Base-by-base conservation (phyloP, 2,329 filamentous ascomycete genomes). In the Colletotrichum navitas region DNA sequence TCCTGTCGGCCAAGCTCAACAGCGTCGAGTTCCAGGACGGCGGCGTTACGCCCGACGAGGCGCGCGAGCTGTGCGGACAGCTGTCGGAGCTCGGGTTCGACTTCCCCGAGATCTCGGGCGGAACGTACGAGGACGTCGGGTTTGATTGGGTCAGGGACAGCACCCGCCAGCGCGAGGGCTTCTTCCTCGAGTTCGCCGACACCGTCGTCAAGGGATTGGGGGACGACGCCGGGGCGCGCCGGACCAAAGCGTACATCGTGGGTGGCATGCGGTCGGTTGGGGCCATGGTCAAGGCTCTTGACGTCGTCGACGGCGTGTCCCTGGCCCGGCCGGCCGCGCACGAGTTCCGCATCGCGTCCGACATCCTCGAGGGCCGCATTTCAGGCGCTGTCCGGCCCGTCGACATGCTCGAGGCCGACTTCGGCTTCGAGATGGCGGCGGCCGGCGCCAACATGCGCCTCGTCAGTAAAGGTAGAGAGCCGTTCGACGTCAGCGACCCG, bases 161-260 rank as follows among this genome's bases (percentile, higher is more conserved):
- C 14, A 90, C 87, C 11, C 83, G 82, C 77, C 85, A 86, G 78
- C 81, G 87, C 3, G 88, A 90, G 75, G 84, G 86, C 2, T 90
- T 89, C 82, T 91, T 90, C 83, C 76, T 90, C 51, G 87, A 90
- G 5, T 90, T 89, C 71, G 89, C 89, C 0, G 84, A 90, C 68
- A 76, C 79, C 70, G 85, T 91, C 77, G 80, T 85, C 34, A 80
- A 80, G 0, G 74, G 76, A 8, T 74, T 84, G 8, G 66, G 55
- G 3, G 77, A 16, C 2, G 77, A 16, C 2, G 36, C 51, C n/a
- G 52, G 36, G n/a, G 32, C 29, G 18, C 68, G 68, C 39, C 47
- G 36, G 63, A 91, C 88, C 1, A 89, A 85, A 76, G 83, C 83
- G 0, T 91, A 89, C 73, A 80, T 91, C 54, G 90, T 88, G 0